These are phyloP conservation scores for Eragrostis curvula DNA, from an alignment of 176 grass and related monocot species.

Conservation along the genomic window DNA sequence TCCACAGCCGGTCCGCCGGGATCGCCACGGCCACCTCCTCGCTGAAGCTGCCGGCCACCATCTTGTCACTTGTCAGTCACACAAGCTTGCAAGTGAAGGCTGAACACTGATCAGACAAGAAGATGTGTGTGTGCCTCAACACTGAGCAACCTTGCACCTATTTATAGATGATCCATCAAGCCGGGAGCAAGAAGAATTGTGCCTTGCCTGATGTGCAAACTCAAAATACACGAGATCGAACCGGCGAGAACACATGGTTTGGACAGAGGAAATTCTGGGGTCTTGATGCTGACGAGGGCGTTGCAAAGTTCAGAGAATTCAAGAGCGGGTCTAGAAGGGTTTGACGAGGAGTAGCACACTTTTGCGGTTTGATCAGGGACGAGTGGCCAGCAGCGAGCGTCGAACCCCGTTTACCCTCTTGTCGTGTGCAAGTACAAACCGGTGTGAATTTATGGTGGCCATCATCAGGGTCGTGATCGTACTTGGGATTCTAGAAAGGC, in stretches of 20 bases:
- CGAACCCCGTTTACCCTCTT: too few relatives aligned
- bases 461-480: too few relatives aligned
- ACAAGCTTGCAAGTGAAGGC: too few relatives aligned
- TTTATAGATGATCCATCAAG: background rate
- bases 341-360: background rate
- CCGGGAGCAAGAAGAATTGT: too few relatives aligned
- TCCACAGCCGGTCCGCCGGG: constrained; percentile 40
- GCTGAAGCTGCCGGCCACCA: constrained; percentile 29
- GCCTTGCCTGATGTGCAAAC: background rate
- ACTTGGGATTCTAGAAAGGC: too few relatives aligned
- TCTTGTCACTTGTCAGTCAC: background rate
- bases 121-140: too few relatives aligned
- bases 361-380: too few relatives aligned
- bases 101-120: background rate
- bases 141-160: background rate
- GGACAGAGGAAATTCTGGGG: background rate
- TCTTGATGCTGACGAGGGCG: background rate
- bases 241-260: constrained; percentile 5
- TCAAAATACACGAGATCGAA: background rate
- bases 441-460: too few relatives aligned
- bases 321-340: background rate
- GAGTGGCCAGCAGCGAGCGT: too few relatives aligned
- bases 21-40: constrained; percentile 31
- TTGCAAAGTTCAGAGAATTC: background rate
- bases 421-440: too few relatives aligned